Percentiles rank a stretch among this genome's conserved stretches.
phyloP scores from a whole-genome alignment of 495 filamentous ascomycete species.

The Penicillium waksmanii region DNA sequence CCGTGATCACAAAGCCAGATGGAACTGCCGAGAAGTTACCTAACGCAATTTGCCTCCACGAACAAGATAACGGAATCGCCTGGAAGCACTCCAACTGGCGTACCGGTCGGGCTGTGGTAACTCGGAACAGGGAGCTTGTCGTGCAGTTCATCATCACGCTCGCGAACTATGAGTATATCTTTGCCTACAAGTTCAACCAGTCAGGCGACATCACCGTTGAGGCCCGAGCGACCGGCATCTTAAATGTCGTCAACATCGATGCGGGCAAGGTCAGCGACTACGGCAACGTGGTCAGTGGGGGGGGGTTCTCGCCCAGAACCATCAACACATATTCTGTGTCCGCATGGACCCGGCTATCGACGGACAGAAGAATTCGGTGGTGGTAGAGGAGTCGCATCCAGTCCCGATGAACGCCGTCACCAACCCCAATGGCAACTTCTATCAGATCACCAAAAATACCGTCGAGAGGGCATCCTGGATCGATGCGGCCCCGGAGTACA shows the following conservation, averaged over 20 bases:
- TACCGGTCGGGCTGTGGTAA: slow-evolving; percentile 65
- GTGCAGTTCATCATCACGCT: slow-evolving; percentile 81
- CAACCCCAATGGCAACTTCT: slow-evolving; percentile 85
- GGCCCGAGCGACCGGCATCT: slow-evolving; percentile 83
- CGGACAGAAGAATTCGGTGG: slow-evolving; percentile 70
- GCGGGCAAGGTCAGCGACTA: slow-evolving; percentile 60
- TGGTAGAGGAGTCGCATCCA: slow-evolving; percentile 72
- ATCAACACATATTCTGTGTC: slow-evolving; percentile 92
- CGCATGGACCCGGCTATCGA: slow-evolving; percentile 86
- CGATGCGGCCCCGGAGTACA: slow-evolving; percentile 66
- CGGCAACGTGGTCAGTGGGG: slow-evolving; percentile 86
- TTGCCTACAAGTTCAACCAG: slow-evolving; percentile 88
- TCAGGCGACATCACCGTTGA: slow-evolving; percentile 82
- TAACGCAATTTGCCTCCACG: slow-evolving; percentile 73
- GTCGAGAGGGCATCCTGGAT: slow-evolving; percentile 66
- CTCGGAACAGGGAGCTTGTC: slow-evolving; percentile 63
- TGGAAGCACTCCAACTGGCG: slow-evolving; percentile 78
- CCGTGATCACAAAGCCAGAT: slow-evolving; percentile 56
- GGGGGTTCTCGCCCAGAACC: slow-evolving; percentile 78
- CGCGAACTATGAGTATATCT: slow-evolving; percentile 85
- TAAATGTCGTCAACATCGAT: slow-evolving; percentile 87
- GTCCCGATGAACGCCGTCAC: slow-evolving; percentile 69
- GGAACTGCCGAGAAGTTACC: slow-evolving; percentile 58
- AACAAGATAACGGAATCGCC: slow-evolving; percentile 70
- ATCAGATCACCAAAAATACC: slow-evolving; percentile 63